Evolutionary conservation across 1,139 yeast species (phyloP), one percentile per base, ranked within the genome.

Genomic region (Chernovozyma aurita): DNA sequence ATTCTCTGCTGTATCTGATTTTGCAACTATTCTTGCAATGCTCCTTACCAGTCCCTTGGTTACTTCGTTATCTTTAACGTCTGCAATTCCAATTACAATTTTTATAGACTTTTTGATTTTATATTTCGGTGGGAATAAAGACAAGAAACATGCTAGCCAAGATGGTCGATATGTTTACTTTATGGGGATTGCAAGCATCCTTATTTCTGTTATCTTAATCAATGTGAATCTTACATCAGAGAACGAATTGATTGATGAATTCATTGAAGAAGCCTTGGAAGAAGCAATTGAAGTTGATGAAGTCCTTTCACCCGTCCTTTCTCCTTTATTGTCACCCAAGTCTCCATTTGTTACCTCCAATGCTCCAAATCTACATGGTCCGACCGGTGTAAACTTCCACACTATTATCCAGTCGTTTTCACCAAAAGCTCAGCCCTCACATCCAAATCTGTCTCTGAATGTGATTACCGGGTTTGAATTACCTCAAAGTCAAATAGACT

Each of bases 41-140:
- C 50, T 76, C 18, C 59, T 74, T 31, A 75, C 80, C 1, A 72
- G 78, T 36, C 81, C 81, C 0, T 59, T 76, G 39, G 68, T 75
- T 8, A 70, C 78, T 2, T 65, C 78, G 7, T 58, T 76, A 28
- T 72, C 79, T 4, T 53, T 76, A 28, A 72, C 80, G 0, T 63
- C 76, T 1, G 70, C 76, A 0, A 72, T 76, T 26, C 81, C 81
- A 2, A 61, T 76, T 24, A 71, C 76, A 21, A 71, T 76, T 39
- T 61, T 70, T 38, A 53, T 70, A 14, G 78, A 75, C 44, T 70
- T 63, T 40, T 43, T 70, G 17, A 49, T 64, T 3, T 41, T 63
- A 27, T 44, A 46, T 11, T 32, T 54, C 6, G 46, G 59, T 1
- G 59, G 54, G 12, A 53, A 47, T 6, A 38, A 45, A 8, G 43